These are phyloP conservation scores for Oidiodendron maius DNA, from an alignment of 495 filamentous ascomycete genomes.

Conservation along the genomic window DNA sequence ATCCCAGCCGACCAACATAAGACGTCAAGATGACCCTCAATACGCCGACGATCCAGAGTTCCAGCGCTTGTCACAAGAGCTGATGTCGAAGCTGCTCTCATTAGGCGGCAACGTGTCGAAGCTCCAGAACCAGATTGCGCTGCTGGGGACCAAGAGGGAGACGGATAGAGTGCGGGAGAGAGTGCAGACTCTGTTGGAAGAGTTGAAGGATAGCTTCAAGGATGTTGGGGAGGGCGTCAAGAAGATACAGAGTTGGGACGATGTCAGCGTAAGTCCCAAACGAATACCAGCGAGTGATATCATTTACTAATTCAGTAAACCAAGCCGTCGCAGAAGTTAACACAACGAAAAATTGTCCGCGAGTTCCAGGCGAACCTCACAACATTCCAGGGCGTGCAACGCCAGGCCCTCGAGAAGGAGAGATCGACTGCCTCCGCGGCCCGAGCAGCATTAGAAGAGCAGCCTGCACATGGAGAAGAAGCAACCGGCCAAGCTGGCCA, in stretches of 20 bases:
- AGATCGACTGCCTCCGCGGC: slow-evolving; percentile 78
- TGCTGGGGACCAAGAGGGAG: slow-evolving; percentile 85
- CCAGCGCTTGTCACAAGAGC: slow-evolving; percentile 66
- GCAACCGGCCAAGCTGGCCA: slow-evolving; percentile 26
- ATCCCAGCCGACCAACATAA: slow-evolving; percentile 41
- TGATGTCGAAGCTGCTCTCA: slow-evolving; percentile 80
- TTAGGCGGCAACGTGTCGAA: slow-evolving; percentile 82
- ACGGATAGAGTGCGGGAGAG: slow-evolving; percentile 86
- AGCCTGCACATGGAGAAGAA: slow-evolving; percentile 27
- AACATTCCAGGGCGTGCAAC: slow-evolving; percentile 88
- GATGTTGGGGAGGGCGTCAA: slow-evolving; percentile 89
- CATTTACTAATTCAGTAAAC: slow-evolving; percentile 17
- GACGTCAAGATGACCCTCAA: slow-evolving; percentile 55
- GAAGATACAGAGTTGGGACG: slow-evolving; percentile 84
- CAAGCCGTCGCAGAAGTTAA: slow-evolving; percentile 93
- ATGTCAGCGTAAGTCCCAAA: slow-evolving; percentile 67
- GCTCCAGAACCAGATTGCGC: slow-evolving; percentile 70
- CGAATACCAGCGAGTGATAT: not conserved
- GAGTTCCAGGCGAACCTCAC: slow-evolving; percentile 82
- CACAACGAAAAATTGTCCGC: slow-evolving; percentile 85
- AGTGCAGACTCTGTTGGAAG: slow-evolving; percentile 78
- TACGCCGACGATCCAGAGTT: slow-evolving; percentile 96
- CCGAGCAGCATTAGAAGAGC: slow-evolving; percentile 61
- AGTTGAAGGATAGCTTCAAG: slow-evolving; percentile 82
- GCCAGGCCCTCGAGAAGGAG: slow-evolving; percentile 84